These are phyloP conservation scores for Pouteria campechiana DNA, from an alignment of 179 eudicot species.

Conservation along the genomic window DNA sequence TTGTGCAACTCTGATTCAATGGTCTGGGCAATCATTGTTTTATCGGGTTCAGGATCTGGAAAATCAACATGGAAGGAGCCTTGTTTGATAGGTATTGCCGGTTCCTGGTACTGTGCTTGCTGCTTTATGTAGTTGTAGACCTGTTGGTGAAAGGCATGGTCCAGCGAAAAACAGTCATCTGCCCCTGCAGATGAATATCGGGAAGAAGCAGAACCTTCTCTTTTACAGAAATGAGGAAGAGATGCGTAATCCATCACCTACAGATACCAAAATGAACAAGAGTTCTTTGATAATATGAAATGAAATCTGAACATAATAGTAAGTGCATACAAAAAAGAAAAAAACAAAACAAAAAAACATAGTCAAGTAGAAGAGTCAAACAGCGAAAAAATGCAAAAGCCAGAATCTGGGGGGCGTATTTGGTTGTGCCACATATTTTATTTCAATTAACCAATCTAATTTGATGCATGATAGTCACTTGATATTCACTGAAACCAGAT, in stretches of 20 bases:
- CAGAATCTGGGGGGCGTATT: no score
- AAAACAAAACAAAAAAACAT: no score
- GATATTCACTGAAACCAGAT: no score
- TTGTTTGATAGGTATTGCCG: constrained; percentile 33
- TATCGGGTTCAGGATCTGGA: constrained; percentile 69
- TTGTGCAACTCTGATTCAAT: constrained; percentile 65
- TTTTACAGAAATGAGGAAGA: constrained; percentile 93
- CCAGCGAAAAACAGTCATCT: constrained; percentile 77
- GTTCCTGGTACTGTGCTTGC: constrained; percentile 30
- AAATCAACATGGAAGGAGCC: constrained; percentile 82
- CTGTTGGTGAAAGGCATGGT: constrained; percentile 75
- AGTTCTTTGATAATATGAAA: no score
- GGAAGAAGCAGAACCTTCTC: constrained; percentile 91
- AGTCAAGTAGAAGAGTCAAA: no score
- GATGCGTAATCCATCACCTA: constrained; percentile 95
- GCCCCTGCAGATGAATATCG: constrained; percentile 48
- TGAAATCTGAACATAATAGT: no score
- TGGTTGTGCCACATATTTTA: no score
- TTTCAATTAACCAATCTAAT: no score
- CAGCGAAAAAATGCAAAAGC: no score
- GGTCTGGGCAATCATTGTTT: constrained; percentile 62
- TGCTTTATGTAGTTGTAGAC: constrained; percentile 49
- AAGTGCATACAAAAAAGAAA: no score
- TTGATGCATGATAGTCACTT: no score
- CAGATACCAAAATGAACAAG: no score